A percentile compares a stretch with the other conserved stretches of the same genome.
phyloP scores from a whole-genome alignment of 2,329 filamentous ascomycete species.

The Chaetomiaceae sp. region DNA sequence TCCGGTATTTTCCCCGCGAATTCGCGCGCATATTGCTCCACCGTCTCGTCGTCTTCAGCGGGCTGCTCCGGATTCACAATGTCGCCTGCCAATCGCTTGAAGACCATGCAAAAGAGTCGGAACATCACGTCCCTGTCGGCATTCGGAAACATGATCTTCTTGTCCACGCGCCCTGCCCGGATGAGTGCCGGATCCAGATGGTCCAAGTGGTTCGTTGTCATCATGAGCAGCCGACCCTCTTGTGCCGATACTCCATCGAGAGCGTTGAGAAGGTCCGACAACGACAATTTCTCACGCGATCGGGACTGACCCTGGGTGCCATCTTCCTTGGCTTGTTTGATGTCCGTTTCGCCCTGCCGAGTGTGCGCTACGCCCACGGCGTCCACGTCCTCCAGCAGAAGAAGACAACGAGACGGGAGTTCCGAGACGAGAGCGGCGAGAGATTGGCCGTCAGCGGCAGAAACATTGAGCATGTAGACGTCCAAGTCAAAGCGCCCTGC shows the following conservation, averaged over 20 bases:
- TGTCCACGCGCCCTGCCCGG: slow-evolving; percentile 14
- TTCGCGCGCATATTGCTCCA: not conserved
- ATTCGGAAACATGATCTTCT: slow-evolving; percentile 9
- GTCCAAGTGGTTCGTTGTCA: slow-evolving; percentile 25
- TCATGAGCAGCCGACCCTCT: too few relatives aligned
- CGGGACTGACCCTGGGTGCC: slow-evolving; percentile 1
- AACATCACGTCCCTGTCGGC: slow-evolving; percentile 7
- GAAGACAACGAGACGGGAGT: slow-evolving; percentile 32
- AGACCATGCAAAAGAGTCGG: slow-evolving; percentile 5
- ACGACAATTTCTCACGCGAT: slow-evolving; percentile 12
- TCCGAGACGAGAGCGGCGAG: slow-evolving; percentile 28
- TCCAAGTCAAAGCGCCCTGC: slow-evolving; percentile 32
- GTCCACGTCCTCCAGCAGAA: slow-evolving; percentile 38
- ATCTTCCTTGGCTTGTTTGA: slow-evolving; percentile 8
- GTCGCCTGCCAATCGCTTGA: not conserved
- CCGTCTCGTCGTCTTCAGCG: not conserved
- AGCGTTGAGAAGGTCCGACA: too few relatives aligned
- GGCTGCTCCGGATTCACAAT: not conserved
- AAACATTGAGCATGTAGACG: slow-evolving; percentile 33
- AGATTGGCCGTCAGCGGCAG: slow-evolving; percentile 26
- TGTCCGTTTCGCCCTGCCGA: slow-evolving; percentile 11
- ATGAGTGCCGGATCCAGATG: slow-evolving; percentile 23
- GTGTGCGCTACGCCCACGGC: slow-evolving; percentile 18
- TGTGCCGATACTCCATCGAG: too few relatives aligned
- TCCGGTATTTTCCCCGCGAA: slow-evolving; percentile 5